A percentile compares a stretch with the other conserved stretches of the same genome.
Conservation (phyloP, 139 green algal species). For the Yamagishiella unicocca region DNA sequence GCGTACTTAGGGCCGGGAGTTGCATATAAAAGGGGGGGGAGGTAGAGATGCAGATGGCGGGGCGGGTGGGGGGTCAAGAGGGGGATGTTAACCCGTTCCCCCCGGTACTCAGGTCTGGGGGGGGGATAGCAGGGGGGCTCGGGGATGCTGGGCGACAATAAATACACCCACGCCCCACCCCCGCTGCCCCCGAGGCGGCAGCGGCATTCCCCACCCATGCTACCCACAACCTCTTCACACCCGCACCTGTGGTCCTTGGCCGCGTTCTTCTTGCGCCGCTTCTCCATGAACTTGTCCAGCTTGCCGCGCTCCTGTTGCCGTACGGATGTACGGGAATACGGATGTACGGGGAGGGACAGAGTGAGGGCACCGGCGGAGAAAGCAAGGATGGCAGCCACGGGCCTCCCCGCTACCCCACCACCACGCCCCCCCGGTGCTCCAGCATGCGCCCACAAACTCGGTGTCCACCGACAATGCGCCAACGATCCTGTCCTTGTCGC, state of each 20-base stretch:
- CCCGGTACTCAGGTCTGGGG: neutral
- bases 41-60: neutral
- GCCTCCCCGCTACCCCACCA: no score
- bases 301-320: constrained; percentile 49
- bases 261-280: constrained; percentile 89
- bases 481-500: no score
- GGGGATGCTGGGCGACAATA: no score
- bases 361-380: no score
- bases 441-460: no score
- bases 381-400: no score
- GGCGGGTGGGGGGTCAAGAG: neutral
- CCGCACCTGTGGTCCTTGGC: constrained; percentile 86
- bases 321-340: no score
- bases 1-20: neutral
- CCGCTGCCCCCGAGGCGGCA: neutral
- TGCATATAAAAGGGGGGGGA: neutral
- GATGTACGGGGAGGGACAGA: no score
- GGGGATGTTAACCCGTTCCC: neutral
- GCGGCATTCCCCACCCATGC: neutral
- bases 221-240: neutral
- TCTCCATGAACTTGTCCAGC: constrained; percentile 90
- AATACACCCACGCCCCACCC: neutral
- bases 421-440: no score
- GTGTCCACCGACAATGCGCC: no score
- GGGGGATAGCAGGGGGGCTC: no score